A percentile compares a stretch with the other conserved stretches of the same genome.
phyloP scores from a whole-genome alignment of 164 flowering plant genomes.

The Nelumbo lutea region DNA sequence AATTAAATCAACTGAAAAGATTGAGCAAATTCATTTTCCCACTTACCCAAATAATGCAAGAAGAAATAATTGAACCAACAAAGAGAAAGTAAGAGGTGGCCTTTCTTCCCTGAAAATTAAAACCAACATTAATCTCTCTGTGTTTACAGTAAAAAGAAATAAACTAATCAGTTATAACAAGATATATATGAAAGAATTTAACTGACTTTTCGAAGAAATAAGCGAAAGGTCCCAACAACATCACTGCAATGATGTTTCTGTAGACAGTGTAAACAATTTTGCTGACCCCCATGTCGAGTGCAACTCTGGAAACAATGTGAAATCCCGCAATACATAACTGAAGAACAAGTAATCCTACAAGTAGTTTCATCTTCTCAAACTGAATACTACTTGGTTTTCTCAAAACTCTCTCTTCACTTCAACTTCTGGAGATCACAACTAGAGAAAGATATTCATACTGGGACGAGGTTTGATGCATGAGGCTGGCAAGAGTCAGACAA shows the following conservation, averaged over 20 bases:
- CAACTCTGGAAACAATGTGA: slow-evolving; percentile 76
- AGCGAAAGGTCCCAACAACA: slow-evolving; percentile 56
- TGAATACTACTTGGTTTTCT: slow-evolving; percentile 15
- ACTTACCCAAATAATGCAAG: slow-evolving; percentile 68
- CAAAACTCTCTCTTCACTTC: slow-evolving; percentile 13
- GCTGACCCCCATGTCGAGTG: slow-evolving; percentile 77
- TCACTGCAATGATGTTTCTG: slow-evolving; percentile 63
- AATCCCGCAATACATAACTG: slow-evolving; percentile 68
- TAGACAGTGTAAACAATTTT: slow-evolving; percentile 72
- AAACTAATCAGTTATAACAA: neutral
- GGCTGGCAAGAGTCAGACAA: neutral
- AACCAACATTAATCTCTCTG: neutral
- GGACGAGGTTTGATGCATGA: slow-evolving; percentile 4
- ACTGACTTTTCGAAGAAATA: slow-evolving; percentile 71
- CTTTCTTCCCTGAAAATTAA: slow-evolving; percentile 56
- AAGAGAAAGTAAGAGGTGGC: slow-evolving; percentile 61
- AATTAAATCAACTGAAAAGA: neutral
- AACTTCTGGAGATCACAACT: slow-evolving; percentile 1
- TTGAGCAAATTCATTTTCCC: neutral
- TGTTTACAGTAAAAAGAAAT: neutral
- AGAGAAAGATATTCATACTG: slow-evolving; percentile 4
- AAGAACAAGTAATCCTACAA: slow-evolving; percentile 43
- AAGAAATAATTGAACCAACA: slow-evolving; percentile 64
- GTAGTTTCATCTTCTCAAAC: slow-evolving; percentile 53
- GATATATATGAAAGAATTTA: neutral